Percentiles rank a stretch among this genome's conserved stretches.
Conservation (phyloP, 768 basidiomycete genomes). For the Tylopilus subfusipes region DNA sequence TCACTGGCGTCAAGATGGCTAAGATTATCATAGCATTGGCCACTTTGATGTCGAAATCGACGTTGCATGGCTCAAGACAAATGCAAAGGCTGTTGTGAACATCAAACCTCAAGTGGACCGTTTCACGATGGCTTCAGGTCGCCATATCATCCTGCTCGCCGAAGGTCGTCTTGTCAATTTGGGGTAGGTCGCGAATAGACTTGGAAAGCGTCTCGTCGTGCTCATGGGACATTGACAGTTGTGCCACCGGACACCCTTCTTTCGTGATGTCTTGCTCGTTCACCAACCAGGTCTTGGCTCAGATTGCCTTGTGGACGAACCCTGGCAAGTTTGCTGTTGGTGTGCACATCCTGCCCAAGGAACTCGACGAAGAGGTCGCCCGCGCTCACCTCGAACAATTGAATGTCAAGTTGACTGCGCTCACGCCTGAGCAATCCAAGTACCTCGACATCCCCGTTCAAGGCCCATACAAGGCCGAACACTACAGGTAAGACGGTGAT, state of each 20-base stretch:
- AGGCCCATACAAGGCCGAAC: slow-evolving; percentile 74
- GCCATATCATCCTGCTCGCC: slow-evolving; percentile 95
- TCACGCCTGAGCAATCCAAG: slow-evolving; percentile 67
- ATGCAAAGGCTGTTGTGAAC: slow-evolving; percentile 79
- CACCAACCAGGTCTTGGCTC: slow-evolving; percentile 96
- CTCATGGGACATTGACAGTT: slow-evolving; percentile 41
- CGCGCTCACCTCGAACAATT: slow-evolving; percentile 90
- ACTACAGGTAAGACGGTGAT: slow-evolving; percentile 51
- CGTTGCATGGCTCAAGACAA: slow-evolving; percentile 96
- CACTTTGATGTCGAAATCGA: slow-evolving; percentile 92
- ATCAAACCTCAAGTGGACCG: slow-evolving; percentile 99
- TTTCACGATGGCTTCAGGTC: slow-evolving; percentile 87
- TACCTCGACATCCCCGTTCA: slow-evolving; percentile 89
- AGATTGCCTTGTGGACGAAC: slow-evolving; percentile 97
- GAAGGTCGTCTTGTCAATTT: slow-evolving; percentile 99
- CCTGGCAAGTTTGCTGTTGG: slow-evolving; percentile 91
- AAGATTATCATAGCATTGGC: slow-evolving; percentile 54
- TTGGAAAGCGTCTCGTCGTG: background rate
- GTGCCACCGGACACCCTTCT: slow-evolving; percentile 97
- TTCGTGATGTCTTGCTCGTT: slow-evolving; percentile 99
- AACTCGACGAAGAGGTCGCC: slow-evolving; percentile 98
- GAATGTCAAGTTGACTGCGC: slow-evolving; percentile 88
- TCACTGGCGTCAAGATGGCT: slow-evolving; percentile 7
- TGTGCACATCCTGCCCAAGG: slow-evolving; percentile 98
- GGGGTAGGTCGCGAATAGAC: slow-evolving; percentile 50